Base-by-base conservation (phyloP, 495 filamentous ascomycete species). In the Trichoderma asperelloides region DNA sequence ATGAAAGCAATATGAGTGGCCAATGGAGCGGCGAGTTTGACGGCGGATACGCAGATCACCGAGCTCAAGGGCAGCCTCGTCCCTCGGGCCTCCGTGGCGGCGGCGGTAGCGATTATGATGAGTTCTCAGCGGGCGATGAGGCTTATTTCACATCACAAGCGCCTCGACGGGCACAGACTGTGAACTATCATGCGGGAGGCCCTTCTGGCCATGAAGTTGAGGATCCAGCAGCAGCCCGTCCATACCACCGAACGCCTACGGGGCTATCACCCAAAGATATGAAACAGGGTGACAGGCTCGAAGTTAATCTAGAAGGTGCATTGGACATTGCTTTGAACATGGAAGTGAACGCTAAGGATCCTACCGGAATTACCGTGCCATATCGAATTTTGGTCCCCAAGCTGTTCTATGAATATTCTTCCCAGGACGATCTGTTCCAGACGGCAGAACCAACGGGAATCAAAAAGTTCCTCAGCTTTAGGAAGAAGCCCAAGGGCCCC, bases 321-420 rank as follows among this genome's bases (percentile, higher is more conserved):
- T 80, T 98, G 27, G 92, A 96, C 64, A 86, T 98, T 33, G 88
- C 84, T 12, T 75, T 98, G 33, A 94, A 96, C 70, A 85, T 95
- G 71, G 95, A 98, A 78, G 85, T 97, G 69, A 90, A 86, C 70
- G 86, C 89, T 33, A 84, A 85, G 67, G 91, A 98, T 71, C 95
- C 96, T 0, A 84, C 88, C 0, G 96, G 95, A n/a, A 89, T 89
- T 70, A 98, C 95, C 2, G 84, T 86, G 57, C 89, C 92, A 39
- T 98, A 98, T 74, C 83, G 93, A 25, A 75, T 98, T 28, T 84
- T 97, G 0, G 88, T 98, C 13, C 95, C 95, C 8, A 85, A 85
- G 65, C 78, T 98, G 30, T 84, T 78, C 78, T 86, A 85, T 66
- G 79, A 82, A 37, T 75, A 80, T 65, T 73, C 81, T 33, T 72